A percentile compares a stretch with the other conserved stretches of the same genome.
These are phyloP conservation scores for Aspergillus steynii DNA, from an alignment of 495 filamentous ascomycete species.

Conservation along the genomic window DNA sequence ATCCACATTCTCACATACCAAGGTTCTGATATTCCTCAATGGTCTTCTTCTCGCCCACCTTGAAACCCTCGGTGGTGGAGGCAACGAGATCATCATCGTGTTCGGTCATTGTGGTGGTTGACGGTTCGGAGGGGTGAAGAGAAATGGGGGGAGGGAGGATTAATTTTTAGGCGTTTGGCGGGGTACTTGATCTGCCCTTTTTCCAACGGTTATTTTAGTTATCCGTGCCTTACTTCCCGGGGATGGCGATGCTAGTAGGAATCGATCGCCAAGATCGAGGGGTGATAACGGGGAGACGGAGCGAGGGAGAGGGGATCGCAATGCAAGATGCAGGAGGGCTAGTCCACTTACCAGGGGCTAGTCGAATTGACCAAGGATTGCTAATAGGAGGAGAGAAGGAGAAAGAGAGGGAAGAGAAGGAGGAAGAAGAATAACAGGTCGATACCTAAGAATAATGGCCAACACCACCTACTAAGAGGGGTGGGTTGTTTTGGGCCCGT, in stretches of 20 bases:
- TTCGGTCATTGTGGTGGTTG: slow-evolving; percentile 62
- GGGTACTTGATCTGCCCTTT: slow-evolving; percentile 8
- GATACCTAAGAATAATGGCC: not conserved
- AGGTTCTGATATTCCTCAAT: slow-evolving; percentile 88
- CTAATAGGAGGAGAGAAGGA: not conserved
- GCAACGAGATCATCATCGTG: slow-evolving; percentile 84
- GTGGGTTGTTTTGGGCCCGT: not conserved
- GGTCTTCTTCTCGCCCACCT: slow-evolving; percentile 97
- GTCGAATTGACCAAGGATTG: not conserved
- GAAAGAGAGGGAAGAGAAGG: not conserved
- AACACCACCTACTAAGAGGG: not conserved
- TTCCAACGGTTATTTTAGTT: not conserved
- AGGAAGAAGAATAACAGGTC: not conserved
- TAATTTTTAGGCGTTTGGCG: slow-evolving; percentile 7
- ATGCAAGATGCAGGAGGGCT: not conserved
- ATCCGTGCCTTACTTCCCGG: not conserved
- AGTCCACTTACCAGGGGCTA: not conserved
- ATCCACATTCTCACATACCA: slow-evolving; percentile 58
- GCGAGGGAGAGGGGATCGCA: not conserved
- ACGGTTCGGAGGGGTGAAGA: slow-evolving; percentile 22
- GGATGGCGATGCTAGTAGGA: slow-evolving; percentile 2
- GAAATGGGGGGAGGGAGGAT: slow-evolving; percentile 4
- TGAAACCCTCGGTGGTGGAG: slow-evolving; percentile 90
- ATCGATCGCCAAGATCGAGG: slow-evolving; percentile 1
- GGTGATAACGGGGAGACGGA: not conserved